phyloP scores from a whole-genome alignment of 345 rosid genomes.

The Luvunga scandens region DNA sequence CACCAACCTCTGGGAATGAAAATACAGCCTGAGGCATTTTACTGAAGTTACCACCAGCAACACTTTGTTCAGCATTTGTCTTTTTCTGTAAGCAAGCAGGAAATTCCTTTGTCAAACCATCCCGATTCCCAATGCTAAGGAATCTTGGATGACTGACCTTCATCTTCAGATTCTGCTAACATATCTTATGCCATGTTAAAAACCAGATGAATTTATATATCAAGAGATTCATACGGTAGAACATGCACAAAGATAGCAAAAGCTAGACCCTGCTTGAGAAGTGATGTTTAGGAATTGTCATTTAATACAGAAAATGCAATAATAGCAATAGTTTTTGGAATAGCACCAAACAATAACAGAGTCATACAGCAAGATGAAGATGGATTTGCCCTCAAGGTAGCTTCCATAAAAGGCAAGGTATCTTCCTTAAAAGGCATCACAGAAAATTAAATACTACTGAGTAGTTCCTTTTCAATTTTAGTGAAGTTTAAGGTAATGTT shows the following conservation, averaged over 20 bases:
- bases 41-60: slow-evolving; percentile 26
- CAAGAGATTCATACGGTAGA: slow-evolving; percentile 1
- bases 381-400: not conserved
- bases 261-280: not conserved
- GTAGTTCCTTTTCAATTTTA: not conserved
- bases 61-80: slow-evolving; percentile 30
- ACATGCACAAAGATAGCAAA: slow-evolving; percentile 16
- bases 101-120: slow-evolving; percentile 44
- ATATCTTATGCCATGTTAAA: slow-evolving; percentile 13
- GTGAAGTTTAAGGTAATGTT: not conserved
- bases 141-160: slow-evolving; percentile 83
- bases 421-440: not conserved
- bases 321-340: not conserved
- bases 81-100: slow-evolving; percentile 73
- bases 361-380: not conserved
- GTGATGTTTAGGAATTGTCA: not conserved
- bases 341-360: not conserved
- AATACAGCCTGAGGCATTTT: slow-evolving; percentile 43
- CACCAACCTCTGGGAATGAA: slow-evolving; percentile 81
- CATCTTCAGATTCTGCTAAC: slow-evolving; percentile 87
- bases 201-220: not conserved
- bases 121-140: slow-evolving; percentile 52
- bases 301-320: not conserved
- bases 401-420: too few relatives aligned
- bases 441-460: not conserved